Evolutionary conservation across 495 filamentous ascomycete species (phyloP), one percentile per base, ranked within the genome.

Genomic region (Glutinoglossum americanum): DNA sequence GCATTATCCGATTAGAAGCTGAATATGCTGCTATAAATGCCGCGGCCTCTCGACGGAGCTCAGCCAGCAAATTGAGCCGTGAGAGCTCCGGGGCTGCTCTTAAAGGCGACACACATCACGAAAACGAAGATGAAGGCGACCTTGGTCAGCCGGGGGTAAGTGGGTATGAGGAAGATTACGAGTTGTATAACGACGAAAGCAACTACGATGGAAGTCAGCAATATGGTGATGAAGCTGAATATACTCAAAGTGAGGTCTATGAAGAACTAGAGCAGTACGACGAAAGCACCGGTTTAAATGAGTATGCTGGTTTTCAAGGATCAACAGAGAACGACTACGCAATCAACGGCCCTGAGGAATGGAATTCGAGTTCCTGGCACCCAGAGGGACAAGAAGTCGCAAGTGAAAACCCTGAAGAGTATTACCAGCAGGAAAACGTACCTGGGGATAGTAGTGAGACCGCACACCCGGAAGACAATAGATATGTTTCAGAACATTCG

Each of bases 401-500:
- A 13, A 11, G 28, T 19, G 49, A 53, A 10, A 56, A 57, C 13
- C 6, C 33, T 19, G 30, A 54, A 6, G 58, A 55, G 33, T 57
- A 62, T 7, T 54, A 23, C 19, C 45, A 11, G 37, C 21, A 49
- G 60, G 44, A 57, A 7, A 17, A 39, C 45, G 51, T 37, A 27
- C 27, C 62, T 25, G 47, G 54, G 10, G 63, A 65, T 28, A 71
- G 70, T 13, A 73, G 71, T 57, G 66, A 66, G 6, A 69, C 68
- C 6, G 68, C 2, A 25, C 25, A 53, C 1, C 2, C 25, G 9
- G 17, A 53, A 3, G 23, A 30, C 5, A 32, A 13, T 13, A 32
- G 28, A 30, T 27, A 27, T 27, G 26, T 53, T 5, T 6, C 11
- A 19, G 49, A 53, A 19, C 25, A 32, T 30, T 1, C 21, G 17